Evolutionary conservation across 345 rosid species (phyloP).

Genomic region (Euphorbia peplus): DNA sequence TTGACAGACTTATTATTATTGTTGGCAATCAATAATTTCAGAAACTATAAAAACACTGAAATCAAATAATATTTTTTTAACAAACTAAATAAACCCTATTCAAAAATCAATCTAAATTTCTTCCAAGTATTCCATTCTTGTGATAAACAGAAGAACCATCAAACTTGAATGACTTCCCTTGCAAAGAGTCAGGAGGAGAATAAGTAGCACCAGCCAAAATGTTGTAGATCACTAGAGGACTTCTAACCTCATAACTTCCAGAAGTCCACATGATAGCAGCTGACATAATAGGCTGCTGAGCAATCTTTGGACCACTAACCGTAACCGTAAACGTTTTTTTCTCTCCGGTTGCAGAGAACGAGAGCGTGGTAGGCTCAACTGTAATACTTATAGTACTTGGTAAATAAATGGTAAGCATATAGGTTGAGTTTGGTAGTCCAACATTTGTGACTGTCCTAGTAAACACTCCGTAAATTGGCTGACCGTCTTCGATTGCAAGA

Average conservation of each 20-base stretch:
- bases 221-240: conserved; percentile 31
- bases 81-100: background rate
- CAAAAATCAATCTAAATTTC: background rate
- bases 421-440: conserved; percentile 36
- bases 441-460: conserved; percentile 51
- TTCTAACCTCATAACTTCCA: conserved; percentile 32
- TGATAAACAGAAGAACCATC: conserved; percentile 19
- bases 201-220: conserved; percentile 17
- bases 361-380: conserved; percentile 29
- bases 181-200: background rate
- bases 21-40: too few relatives aligned
- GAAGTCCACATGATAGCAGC: conserved; percentile 36
- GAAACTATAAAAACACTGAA: background rate
- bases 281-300: conserved; percentile 30
- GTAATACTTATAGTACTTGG: conserved; percentile 19
- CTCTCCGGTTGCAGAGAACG: conserved; percentile 32
- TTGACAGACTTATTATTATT: too few relatives aligned
- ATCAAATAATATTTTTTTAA: too few relatives aligned
- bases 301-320: conserved; percentile 22
- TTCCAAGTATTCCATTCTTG: conserved; percentile 27
- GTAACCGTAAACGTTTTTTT: conserved; percentile 27
- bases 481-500: conserved; percentile 33
- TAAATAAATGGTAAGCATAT: conserved; percentile 12
- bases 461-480: conserved; percentile 22
- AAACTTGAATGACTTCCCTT: conserved; percentile 6